Evolutionary conservation across 345 rosid species (phyloP), one percentile per base, ranked within the genome.

Genomic region (Lumnitzera littorea): DNA sequence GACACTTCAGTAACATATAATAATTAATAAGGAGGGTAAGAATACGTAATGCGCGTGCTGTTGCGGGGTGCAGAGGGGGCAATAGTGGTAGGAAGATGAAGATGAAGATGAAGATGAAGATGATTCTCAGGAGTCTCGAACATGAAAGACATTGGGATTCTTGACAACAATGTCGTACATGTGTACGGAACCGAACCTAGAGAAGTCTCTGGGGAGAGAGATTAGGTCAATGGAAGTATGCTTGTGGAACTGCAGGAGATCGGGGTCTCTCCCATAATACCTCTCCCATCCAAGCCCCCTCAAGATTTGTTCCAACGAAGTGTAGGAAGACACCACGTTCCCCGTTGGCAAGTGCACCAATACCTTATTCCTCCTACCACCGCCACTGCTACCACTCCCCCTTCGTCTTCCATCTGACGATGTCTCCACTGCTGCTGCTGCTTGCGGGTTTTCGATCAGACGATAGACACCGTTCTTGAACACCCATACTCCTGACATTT

Each of bases 151-250:
- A 58, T 81, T 86, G 54, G 90, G 95, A 69, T 86, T 88, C 78
- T 91, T 91, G 50, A 91, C 49, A 62, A 91, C 98, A 24, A 91
- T 76, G 67, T 91, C 95, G 56, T 79, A 89, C 98, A 91, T 91
- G 76, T 91, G 60, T 68, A 91, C 82, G 20, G 95, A 82, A 62
- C 60, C 71, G 75, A 91, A 91, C 85, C 60, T 91, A 58, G 85
- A 70, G 74, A 89, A 84, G 27, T 86, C 96, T 2, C 80, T 75
- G 0, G 98, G 96, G 46, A 91, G 91, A 47, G 91, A 89, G 64
- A 91, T 91, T 12, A 91, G 85, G 71, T 91, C 95, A 23, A 79
- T 80, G 56, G 96, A 88, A 27, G 90, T 71, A 60, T 36, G 80
- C 50, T 80, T 91, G 69, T 91, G 95, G 75, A 83, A 91, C 27